These are phyloP conservation scores for Eragrostis nindensis DNA, from an alignment of 176 grass and related monocot genomes.

Conservation along the genomic window DNA sequence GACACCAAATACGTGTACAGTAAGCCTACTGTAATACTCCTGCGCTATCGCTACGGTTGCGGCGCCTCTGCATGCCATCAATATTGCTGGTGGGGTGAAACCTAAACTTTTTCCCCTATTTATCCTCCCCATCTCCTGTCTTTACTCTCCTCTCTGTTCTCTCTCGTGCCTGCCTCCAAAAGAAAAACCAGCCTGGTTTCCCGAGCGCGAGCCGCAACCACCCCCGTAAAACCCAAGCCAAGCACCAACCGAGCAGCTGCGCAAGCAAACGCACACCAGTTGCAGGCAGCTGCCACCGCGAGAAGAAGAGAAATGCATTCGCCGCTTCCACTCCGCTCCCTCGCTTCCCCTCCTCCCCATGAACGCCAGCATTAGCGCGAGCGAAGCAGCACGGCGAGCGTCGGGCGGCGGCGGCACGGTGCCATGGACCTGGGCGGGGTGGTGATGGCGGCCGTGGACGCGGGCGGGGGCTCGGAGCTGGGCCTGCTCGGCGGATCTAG, in stretches of 20 bases:
- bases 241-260: neutral
- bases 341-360: constrained; percentile 15
- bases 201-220: constrained; percentile 50
- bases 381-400: neutral
- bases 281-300: neutral
- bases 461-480: constrained; percentile 45
- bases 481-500: constrained; percentile 65
- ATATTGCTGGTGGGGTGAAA: neutral
- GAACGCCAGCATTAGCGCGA: constrained; percentile 30
- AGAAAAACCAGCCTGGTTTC: constrained; percentile 73
- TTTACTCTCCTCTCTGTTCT: neutral
- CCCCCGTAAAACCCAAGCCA: constrained; percentile 40
- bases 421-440: constrained; percentile 59
- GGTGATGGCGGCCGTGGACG: constrained; percentile 54
- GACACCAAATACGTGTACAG: neutral
- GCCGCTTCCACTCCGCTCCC: neutral
- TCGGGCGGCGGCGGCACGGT: neutral
- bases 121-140: neutral
- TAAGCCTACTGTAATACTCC: neutral
- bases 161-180: constrained; percentile 49
- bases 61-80: neutral
- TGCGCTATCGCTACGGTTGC: neutral
- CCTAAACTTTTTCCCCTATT: neutral
- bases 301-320: constrained; percentile 23
- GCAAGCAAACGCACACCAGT: neutral